These are phyloP conservation scores for Penicillium paxilli DNA, from an alignment of 495 filamentous ascomycete genomes.

Conservation along the genomic window DNA sequence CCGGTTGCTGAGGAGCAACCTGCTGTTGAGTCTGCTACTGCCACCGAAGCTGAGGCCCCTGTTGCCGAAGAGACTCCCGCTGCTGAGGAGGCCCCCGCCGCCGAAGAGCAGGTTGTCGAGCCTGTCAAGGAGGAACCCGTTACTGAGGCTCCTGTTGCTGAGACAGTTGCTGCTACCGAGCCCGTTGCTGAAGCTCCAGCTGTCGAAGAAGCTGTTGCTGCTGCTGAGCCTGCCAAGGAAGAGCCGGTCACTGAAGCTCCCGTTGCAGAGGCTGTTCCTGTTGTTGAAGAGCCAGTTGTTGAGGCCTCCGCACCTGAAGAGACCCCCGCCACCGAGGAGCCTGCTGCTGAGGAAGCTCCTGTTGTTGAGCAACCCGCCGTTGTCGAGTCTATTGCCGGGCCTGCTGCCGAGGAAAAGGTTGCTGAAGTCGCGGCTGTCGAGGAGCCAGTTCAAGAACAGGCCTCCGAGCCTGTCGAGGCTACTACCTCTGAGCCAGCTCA, in stretches of 20 bases:
- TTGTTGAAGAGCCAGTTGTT: conserved; percentile 1
- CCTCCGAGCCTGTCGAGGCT: not conserved
- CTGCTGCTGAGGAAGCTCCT: not conserved
- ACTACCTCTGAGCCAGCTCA: conserved; percentile 1
- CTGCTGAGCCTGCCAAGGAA: conserved; percentile 6
- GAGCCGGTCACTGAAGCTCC: conserved; percentile 3
- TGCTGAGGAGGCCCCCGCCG: no score
- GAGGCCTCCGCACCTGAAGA: no score
- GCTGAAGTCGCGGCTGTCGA: not conserved
- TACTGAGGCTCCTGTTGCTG: no score
- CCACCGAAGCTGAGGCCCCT: no score
- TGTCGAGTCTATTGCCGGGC: not conserved
- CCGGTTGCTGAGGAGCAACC: conserved; percentile 3
- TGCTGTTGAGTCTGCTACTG: no score
- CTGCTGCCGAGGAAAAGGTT: no score
- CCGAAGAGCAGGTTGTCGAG: no score
- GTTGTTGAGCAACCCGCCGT: not conserved
- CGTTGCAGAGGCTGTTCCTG: conserved; percentile 4
- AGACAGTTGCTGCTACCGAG: no score
- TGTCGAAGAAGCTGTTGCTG: not conserved
- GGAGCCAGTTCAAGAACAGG: not conserved
- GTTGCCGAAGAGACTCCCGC: no score
- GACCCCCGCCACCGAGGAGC: not conserved
- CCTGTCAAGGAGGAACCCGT: no score
- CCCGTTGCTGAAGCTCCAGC: no score